Evolutionary conservation across 805 yeast genomes (phyloP), one percentile per base, ranked within the genome.

Genomic region (Kluyveromyces lactis): DNA sequence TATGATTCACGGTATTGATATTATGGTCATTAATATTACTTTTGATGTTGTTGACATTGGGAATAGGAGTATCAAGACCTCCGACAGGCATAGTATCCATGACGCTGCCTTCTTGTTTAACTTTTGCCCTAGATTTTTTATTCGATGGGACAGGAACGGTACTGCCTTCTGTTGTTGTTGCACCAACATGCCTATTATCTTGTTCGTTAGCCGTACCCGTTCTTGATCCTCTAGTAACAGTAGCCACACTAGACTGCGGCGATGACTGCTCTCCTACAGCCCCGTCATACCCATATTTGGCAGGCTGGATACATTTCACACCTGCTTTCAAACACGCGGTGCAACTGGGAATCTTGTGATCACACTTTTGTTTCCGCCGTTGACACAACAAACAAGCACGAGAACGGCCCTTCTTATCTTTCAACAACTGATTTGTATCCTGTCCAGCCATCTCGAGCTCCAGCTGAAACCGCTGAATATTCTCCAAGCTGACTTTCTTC

Each of bases 261-360:
- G 12, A n/a, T n/a, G n/a, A 9, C 18, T 15, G 33, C 6, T 30
- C 33, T 9, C 18, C 21, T 19, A 5, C 33, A 18, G 33, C 12
- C 8, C 18, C 18, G 10, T 30, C 33, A 13, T 31, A 17, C 17
- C 33, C 69, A 45, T 78, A 78, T 38, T 76, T 68, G 4, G 73
- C 77, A 0, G 86, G 86, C 53, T 79, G 81, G 5, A 77, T 64
- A 54, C 86, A 79, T 42, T 69, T 62, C 5, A 71, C 76, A 24
- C 75, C 77, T 1, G 84, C 79, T 50, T 77, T 77, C 39, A 78
- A 60, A 59, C 86, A 79, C 31, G 78, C 76, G 4, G 83, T 74
- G 50, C 86, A 79, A 36, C 75, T 66, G 5, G 85, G 85, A 10
- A 71, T 56, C 35, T 79, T 64, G 41, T 77, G 83, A 48, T 79